Base-by-base conservation (phyloP, 345 rosid genomes). In the Euphorbia tirucalli region DNA sequence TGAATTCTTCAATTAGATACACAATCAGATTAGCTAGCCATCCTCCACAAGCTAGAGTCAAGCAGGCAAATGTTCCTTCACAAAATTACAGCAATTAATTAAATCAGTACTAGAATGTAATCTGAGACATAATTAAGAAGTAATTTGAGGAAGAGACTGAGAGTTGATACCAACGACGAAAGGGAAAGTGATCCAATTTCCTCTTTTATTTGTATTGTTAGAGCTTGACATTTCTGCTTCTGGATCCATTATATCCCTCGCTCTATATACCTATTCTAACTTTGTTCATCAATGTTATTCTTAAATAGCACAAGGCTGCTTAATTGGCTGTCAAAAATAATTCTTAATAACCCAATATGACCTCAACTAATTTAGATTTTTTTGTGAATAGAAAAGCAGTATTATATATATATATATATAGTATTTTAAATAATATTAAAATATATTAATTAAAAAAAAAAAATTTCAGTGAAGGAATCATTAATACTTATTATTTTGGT, bases 81-180 rank as follows among this genome's bases (percentile, higher is more conserved):
- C 54, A 25, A 41, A 13, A 13, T 11, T 11, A 7, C 11, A 11
- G 2, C 11, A n/a, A n/a, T n/a, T n/a, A 46, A 15, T 16, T 16
- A 46, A 13, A 46, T 46, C 52, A 46, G 18, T 46, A 15, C 16
- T 6, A 13, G 14, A 11, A n/a, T n/a, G n/a, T 3, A 35, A 35
- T 35, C 3, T 35, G 39, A 35, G 3, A 3, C 3, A 35, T 35
- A n/a, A n/a, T n/a, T n/a, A 46, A 13, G 52, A 13, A 46, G 52
- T 46, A 46, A 22, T 39, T 54, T 37, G 37, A 16, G 66, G 64
- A 37, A 57, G 69, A 18, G n/a, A n/a, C n/a, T n/a, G n/a, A n/a
- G 32, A 56, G 63, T 13, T 7, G 11, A 46, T 54, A 87, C 90
- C 90, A 16, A 70, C 59, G 11, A 84, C 69, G 81, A 87, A 89